Conservation (phyloP, 352 stramenopile species). For the Phytophthora megakarya region DNA sequence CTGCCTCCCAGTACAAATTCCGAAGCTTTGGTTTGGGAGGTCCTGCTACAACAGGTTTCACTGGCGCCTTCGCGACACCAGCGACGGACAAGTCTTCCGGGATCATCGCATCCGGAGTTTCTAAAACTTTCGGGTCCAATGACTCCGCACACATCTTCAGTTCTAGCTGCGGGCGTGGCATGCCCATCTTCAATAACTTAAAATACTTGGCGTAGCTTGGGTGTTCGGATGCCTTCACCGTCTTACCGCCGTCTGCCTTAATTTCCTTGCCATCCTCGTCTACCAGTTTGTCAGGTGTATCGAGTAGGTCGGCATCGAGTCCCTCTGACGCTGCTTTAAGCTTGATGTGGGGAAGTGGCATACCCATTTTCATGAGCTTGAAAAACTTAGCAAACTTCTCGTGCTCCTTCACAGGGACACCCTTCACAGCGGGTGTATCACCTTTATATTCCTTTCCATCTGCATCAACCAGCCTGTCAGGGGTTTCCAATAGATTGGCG, state of each 20-base stretch:
- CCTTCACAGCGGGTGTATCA: conserved; percentile 21
- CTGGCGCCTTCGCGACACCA: conserved; percentile 25
- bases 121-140: conserved; percentile 89
- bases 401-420: conserved; percentile 56
- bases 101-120: conserved; percentile 81
- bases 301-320: conserved; percentile 58
- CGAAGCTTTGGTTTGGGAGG: conserved; percentile 81
- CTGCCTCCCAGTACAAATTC: conserved; percentile 84
- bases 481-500: conserved; percentile 54
- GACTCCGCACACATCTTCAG: conserved; percentile 93
- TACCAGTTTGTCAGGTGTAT: conserved; percentile 64
- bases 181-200: conserved; percentile 95
- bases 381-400: conserved; percentile 92
- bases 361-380: conserved; percentile 91
- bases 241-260: conserved; percentile 30
- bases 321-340: conserved; percentile 84
- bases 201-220: conserved; percentile 94
- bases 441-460: conserved; percentile 54
- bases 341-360: conserved; percentile 88
- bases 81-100: conserved; percentile 43
- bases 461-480: conserved; percentile 60
- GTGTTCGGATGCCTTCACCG: conserved; percentile 76
- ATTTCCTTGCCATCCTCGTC: conserved; percentile 60
- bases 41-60: conserved; percentile 43
- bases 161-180: conserved; percentile 92